Conservation (phyloP, 129 eudicot genomes). For the Ambrosia trifida region DNA sequence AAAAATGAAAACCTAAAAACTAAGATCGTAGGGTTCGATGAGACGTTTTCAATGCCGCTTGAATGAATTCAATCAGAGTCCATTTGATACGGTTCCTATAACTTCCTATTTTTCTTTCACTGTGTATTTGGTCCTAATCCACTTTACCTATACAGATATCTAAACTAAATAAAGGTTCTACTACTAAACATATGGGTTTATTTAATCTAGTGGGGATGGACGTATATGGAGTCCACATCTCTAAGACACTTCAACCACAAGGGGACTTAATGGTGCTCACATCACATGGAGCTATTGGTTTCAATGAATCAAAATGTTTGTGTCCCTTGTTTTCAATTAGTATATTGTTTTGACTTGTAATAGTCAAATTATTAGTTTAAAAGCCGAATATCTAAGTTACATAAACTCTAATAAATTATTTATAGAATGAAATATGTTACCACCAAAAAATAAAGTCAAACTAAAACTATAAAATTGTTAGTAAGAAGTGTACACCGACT, state of each 20-base stretch:
- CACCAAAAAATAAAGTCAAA: not conserved
- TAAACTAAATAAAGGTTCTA: not conserved
- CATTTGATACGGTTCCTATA: no score
- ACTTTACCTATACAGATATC: not conserved
- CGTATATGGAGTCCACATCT: slow-evolving; percentile 32
- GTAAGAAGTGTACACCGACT: not conserved
- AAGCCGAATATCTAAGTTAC: not conserved
- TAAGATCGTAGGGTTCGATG: no score
- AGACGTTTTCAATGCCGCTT: no score
- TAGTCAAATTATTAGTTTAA: slow-evolving; percentile 26
- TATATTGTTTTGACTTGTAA: slow-evolving; percentile 21
- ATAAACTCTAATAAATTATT: not conserved
- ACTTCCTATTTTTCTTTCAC: no score
- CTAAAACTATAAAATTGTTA: not conserved
- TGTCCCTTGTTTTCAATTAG: slow-evolving; percentile 9
- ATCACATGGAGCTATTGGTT: slow-evolving; percentile 32
- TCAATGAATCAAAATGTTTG: slow-evolving; percentile 25
- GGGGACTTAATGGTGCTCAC: slow-evolving; percentile 42
- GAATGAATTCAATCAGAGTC: no score
- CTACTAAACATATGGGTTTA: not conserved
- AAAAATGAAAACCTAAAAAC: no score
- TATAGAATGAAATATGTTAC: not conserved
- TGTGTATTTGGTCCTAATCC: no score
- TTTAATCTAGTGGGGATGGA: slow-evolving; percentile 14
- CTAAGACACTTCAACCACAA: slow-evolving; percentile 34